Conservation (phyloP, 441 rosid species). For the Theobroma grandiflorum region DNA sequence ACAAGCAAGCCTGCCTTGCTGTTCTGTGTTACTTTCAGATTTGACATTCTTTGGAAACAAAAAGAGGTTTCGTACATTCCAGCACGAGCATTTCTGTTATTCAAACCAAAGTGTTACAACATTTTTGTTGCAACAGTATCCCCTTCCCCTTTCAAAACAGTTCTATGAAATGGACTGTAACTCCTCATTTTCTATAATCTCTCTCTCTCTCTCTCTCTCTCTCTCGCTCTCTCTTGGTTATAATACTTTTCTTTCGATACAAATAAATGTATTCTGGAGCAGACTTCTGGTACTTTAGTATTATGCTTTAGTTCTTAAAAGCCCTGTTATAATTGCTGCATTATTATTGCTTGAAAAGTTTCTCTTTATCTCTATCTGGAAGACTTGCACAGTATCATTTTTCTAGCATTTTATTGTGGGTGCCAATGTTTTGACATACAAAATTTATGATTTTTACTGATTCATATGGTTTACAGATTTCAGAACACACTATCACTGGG, state of each 20-base stretch:
- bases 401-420: neutral
- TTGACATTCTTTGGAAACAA: neutral
- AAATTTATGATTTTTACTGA: neutral
- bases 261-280: neutral
- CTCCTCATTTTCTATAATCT: neutral
- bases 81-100: neutral
- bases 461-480: conserved; percentile 53
- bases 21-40: neutral
- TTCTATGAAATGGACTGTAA: neutral
- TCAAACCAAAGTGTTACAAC: neutral
- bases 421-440: neutral
- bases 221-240: neutral
- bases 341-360: neutral
- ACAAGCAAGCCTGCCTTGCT: conserved; percentile 1
- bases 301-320: neutral
- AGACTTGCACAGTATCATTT: neutral
- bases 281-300: neutral
- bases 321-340: neutral
- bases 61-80: neutral
- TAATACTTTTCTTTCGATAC: neutral
- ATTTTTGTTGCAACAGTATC: neutral
- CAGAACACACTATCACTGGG: conserved; percentile 55
- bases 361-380: conserved; percentile 1
- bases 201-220: neutral
- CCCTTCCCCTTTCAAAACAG: neutral